These are phyloP conservation scores for Torulaspora microellipsoides DNA, from an alignment of 805 yeast genomes.

Conservation along the genomic window DNA sequence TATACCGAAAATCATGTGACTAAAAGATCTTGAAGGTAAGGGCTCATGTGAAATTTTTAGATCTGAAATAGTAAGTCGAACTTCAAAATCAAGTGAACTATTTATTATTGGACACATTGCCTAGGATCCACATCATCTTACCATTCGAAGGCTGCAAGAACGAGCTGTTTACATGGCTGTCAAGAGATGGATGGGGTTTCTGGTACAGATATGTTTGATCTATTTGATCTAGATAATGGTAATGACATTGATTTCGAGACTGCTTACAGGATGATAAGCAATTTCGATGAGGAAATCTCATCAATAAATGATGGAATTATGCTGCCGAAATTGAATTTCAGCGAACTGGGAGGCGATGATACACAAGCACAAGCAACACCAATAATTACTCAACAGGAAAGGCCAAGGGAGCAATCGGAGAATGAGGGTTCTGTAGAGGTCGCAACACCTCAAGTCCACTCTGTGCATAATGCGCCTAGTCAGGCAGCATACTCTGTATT, in stretches of 20 bases:
- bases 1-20: constrained; percentile 2
- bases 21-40: background rate
- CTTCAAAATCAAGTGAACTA: background rate
- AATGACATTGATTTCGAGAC: constrained; percentile 35
- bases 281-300: constrained; percentile 17
- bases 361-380: background rate
- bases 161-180: background rate
- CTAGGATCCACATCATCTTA: background rate
- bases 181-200: constrained; percentile 7
- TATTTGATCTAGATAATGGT: constrained; percentile 29
- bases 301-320: constrained; percentile 3
- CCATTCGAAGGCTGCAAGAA: background rate
- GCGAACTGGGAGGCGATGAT: constrained; percentile 1
- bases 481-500: background rate
- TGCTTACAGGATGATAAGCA: constrained; percentile 31
- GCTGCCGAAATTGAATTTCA: constrained; percentile 8
- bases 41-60: constrained; percentile 12
- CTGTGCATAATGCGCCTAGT: background rate
- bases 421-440: background rate
- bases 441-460: background rate
- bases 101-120: background rate
- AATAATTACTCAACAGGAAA: background rate
- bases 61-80: background rate
- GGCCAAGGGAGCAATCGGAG: background rate
- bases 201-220: constrained; percentile 14